These are phyloP conservation scores for Ophiosphaerella herpotricha DNA, from an alignment of 2,329 filamentous ascomycete species.

Conservation along the genomic window DNA sequence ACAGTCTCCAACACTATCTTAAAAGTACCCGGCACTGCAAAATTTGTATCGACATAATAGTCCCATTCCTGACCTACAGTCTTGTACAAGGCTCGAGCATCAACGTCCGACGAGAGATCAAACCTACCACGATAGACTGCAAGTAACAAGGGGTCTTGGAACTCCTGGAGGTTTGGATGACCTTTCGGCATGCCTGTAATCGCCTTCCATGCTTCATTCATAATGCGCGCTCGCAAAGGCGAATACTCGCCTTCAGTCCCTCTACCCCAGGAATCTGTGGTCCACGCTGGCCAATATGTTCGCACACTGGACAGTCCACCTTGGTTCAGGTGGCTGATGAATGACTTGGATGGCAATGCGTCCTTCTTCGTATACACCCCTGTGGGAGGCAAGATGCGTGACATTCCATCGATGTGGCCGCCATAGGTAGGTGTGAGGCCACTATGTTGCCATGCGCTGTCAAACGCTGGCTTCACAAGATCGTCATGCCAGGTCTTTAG, in stretches of 20 bases:
- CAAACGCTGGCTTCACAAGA: conserved; percentile 24
- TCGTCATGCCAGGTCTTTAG: conserved; percentile 24
- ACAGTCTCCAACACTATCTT: conserved; percentile 11
- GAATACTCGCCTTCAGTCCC: conserved; percentile 9
- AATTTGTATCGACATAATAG: conserved; percentile 14
- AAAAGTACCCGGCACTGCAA: conserved; percentile 13
- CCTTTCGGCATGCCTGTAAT: conserved; percentile 20
- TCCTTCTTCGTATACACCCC: conserved; percentile 3
- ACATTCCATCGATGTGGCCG: neutral
- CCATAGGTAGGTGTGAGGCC: conserved; percentile 4
- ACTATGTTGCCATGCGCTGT: conserved; percentile 19
- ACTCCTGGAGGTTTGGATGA: conserved; percentile 8
- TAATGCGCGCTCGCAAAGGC: conserved; percentile 1
- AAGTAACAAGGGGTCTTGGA: conserved; percentile 16
- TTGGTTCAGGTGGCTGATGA: conserved; percentile 4
- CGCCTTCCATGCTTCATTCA: conserved; percentile 16
- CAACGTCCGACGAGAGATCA: conserved; percentile 3
- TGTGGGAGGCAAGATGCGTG: neutral
- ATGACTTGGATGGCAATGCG: conserved; percentile 1
- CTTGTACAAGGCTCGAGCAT: conserved; percentile 5
- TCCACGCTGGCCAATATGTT: conserved; percentile 11
- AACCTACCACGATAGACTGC: conserved; percentile 6
- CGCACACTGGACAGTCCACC: neutral
- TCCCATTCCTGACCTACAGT: conserved; percentile 21
- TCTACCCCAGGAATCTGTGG: neutral